Evolutionary conservation across 148 eudicot genomes (phyloP).

Genomic region (Selenicereus undatus): DNA sequence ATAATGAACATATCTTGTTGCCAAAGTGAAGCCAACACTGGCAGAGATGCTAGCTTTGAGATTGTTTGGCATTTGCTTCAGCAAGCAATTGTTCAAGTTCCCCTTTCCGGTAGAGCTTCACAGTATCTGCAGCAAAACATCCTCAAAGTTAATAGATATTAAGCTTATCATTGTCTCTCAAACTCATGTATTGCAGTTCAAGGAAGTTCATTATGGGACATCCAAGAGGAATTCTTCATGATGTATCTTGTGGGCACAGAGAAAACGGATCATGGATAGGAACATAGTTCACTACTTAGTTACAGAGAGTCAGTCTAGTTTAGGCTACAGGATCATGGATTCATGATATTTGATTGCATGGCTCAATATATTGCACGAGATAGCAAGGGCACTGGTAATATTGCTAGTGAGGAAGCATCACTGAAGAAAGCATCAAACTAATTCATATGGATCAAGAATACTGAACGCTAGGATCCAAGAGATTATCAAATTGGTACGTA

Average conservation of each 20-base stretch:
- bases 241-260: too few species aligned
- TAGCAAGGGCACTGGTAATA: background rate
- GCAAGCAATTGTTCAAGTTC: conserved; percentile 70
- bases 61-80: conserved; percentile 48
- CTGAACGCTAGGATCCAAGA: background rate
- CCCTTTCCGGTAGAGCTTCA: conserved; percentile 67
- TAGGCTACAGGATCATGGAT: too few species aligned
- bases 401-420: too few species aligned
- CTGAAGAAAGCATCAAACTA: background rate
- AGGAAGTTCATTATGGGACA: background rate
- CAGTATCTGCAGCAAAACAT: conserved; percentile 51
- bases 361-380: too few species aligned
- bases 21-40: background rate
- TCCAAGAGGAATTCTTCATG: too few species aligned
- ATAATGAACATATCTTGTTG: conserved; percentile 17
- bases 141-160: background rate
- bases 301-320: too few species aligned
- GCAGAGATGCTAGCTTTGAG: conserved; percentile 31
- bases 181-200: background rate
- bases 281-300: too few species aligned
- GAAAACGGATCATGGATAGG: too few species aligned
- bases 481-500: background rate
- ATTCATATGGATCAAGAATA: background rate
- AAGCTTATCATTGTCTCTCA: background rate
- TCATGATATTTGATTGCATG: too few species aligned